A percentile compares a stretch with the other conserved stretches of the same genome.
Evolutionary conservation across 306 rosid species (phyloP).

Genomic region (Astragalus membranaceus): DNA sequence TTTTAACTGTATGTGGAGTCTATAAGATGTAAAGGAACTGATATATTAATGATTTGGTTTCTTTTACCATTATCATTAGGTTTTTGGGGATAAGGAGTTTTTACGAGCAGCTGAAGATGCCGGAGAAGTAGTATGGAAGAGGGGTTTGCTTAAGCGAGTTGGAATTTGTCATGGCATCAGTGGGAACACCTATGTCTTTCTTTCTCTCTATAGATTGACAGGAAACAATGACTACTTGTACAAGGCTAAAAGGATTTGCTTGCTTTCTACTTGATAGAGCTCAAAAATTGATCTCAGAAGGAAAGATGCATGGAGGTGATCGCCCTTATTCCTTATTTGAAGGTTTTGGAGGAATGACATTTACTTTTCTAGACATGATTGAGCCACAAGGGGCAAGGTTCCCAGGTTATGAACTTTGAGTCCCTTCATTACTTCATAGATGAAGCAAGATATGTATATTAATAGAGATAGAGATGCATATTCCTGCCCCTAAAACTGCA

Average conservation of each 20-base stretch:
- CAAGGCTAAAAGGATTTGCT: conserved; percentile 76
- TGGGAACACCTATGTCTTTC: conserved; percentile 77
- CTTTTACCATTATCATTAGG: conserved; percentile 32
- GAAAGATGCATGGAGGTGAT: conserved; percentile 82
- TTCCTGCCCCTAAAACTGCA: background rate
- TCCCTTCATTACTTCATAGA: background rate
- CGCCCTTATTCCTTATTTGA: conserved; percentile 65
- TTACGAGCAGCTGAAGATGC: conserved; percentile 66
- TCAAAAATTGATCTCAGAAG: conserved; percentile 43
- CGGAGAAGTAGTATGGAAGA: conserved; percentile 69
- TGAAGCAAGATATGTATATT: too few relatives aligned
- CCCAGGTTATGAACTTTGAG: conserved; percentile 68
- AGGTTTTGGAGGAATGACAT: conserved; percentile 80
- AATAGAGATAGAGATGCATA: too few relatives aligned
- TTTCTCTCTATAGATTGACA: conserved; percentile 66
- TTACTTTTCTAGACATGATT: conserved; percentile 55
- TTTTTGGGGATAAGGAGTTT: conserved; percentile 59
- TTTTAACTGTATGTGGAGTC: background rate
- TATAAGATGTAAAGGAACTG: background rate
- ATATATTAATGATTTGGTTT: background rate
- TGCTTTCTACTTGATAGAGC: conserved; percentile 69
- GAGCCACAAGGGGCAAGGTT: conserved; percentile 64
- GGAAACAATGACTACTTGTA: conserved; percentile 49
- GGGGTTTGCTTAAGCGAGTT: conserved; percentile 76
- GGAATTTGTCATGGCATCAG: conserved; percentile 85